These are phyloP conservation scores for Monosporozyma servazzii DNA, from an alignment of 805 yeast genomes.

Conservation along the genomic window DNA sequence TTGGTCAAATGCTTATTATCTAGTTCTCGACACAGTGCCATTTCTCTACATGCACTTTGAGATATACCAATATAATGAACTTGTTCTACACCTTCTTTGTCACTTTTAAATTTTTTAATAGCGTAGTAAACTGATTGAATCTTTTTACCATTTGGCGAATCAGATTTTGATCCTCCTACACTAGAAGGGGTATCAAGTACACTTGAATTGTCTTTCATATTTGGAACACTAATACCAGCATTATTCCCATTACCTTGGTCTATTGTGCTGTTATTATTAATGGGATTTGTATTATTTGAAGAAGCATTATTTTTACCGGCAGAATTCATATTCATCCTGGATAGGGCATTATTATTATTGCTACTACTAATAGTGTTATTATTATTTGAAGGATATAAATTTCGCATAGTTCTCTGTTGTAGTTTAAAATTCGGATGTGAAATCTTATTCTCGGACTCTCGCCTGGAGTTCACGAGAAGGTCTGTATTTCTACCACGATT, in stretches of 20 bases:
- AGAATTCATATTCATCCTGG: neutral
- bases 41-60: slow-evolving; percentile 92
- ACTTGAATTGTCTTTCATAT: neutral
- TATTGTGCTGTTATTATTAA: neutral
- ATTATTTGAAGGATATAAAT: neutral
- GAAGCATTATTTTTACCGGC: neutral
- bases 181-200: neutral
- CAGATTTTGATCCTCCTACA: neutral
- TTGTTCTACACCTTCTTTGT: slow-evolving; percentile 76
- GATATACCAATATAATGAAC: slow-evolving; percentile 89
- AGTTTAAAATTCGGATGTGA: neutral
- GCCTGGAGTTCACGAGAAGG: neutral
- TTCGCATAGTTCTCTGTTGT: neutral
- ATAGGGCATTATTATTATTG: neutral
- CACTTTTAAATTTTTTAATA: slow-evolving; percentile 91
- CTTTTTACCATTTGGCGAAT: neutral
- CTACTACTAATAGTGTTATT: neutral
- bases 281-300: neutral
- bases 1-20: slow-evolving; percentile 70
- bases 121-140: slow-evolving; percentile 43
- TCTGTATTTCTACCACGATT: neutral
- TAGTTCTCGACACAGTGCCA: slow-evolving; percentile 87
- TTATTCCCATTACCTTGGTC: neutral
- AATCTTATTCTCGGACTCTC: neutral
- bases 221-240: neutral